Evolutionary conservation across 371 early-diverging fungal genomes (phyloP), one percentile per base, ranked within the genome.

Genomic region (Encephalitozoon romaleae): DNA sequence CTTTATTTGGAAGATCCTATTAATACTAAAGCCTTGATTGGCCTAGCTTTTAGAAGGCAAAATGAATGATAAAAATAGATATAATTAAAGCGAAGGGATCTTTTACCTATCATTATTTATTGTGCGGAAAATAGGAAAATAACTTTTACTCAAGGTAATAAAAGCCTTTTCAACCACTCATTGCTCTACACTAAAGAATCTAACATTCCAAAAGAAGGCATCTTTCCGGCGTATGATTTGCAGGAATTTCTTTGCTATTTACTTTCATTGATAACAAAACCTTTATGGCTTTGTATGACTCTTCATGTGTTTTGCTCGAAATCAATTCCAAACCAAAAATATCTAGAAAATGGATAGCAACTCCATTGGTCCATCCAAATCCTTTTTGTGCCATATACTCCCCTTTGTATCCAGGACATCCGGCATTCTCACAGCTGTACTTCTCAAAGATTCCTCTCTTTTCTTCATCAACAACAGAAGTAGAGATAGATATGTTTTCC

Each of bases 331-430:
- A 77, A 23, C 84, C 73, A 83, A 86, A 91, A 3, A 67, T 69
- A 28, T 87, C 79, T 49, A 92, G 82, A 2, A 89, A 78, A 87
- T 88, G 88, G 45, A 91, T 82, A n/a, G 89, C 82, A 41, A 91
- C 88, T 9, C 92, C 93, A 77, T 92, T 94, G 5, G 93, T 91
- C 93, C 93, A 94, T 3, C 94, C 94, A 86, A 94, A 94, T 5
- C 94, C 94, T 34, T 84, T 85, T 82, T 93, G 93, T 21, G 90
- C 87, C 0, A 79, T 78, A 80, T 92, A 93, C 84, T 94, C 94
- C 18, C 93, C 94, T 52, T 91, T 90, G 9, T 82, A 82, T 32
- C 91, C 92, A 5, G 88, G 83, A 4, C 64, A 53, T 32, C 91
- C 91, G 2, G 89, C 72, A 0, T 67, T 47, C 23, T 79, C 80